Percentiles rank a stretch among this genome's conserved stretches.
phyloP scores from a whole-genome alignment of 495 filamentous ascomycete genomes.

The Aspergillus biplanus region DNA sequence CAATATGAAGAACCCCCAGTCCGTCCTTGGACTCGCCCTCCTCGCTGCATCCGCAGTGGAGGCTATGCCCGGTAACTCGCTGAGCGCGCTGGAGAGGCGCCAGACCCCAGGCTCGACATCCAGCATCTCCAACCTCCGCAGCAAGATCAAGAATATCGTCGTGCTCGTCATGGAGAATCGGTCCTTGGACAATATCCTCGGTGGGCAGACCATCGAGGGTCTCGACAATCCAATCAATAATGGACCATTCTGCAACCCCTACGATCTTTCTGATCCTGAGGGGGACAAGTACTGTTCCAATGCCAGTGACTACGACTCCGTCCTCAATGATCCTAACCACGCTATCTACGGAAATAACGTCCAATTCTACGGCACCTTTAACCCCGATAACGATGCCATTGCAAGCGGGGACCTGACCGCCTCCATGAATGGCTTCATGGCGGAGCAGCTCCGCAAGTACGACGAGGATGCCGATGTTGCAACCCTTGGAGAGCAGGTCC shows the following conservation, averaged over 20 bases:
- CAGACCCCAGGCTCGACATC: constrained; percentile 23
- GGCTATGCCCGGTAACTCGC: too few relatives aligned
- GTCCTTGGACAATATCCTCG: constrained; percentile 50
- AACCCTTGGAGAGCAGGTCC: constrained; percentile 43
- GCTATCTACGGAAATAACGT: constrained; percentile 54
- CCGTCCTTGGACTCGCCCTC: too few relatives aligned
- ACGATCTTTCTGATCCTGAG: constrained; percentile 43
- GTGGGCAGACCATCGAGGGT: constrained; percentile 40
- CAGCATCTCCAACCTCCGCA: constrained; percentile 38
- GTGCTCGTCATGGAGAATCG: constrained; percentile 51
- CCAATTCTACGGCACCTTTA: constrained; percentile 51
- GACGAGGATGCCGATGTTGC: constrained; percentile 37
- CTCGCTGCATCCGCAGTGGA: too few relatives aligned
- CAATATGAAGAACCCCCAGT: too few relatives aligned
- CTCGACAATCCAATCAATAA: constrained; percentile 50
- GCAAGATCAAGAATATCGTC: constrained; percentile 53
- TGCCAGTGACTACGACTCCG: constrained; percentile 46
- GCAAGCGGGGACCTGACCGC: constrained; percentile 35
- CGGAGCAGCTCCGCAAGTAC: constrained; percentile 49
- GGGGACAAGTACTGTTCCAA: constrained; percentile 43
- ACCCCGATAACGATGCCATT: constrained; percentile 44
- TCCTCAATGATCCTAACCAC: constrained; percentile 55
- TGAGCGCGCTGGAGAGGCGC: neutral
- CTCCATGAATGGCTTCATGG: constrained; percentile 50
- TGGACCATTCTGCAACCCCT: constrained; percentile 48